Base-by-base conservation (phyloP, 345 rosid genomes). In the Arabidopsis arenosa region DNA sequence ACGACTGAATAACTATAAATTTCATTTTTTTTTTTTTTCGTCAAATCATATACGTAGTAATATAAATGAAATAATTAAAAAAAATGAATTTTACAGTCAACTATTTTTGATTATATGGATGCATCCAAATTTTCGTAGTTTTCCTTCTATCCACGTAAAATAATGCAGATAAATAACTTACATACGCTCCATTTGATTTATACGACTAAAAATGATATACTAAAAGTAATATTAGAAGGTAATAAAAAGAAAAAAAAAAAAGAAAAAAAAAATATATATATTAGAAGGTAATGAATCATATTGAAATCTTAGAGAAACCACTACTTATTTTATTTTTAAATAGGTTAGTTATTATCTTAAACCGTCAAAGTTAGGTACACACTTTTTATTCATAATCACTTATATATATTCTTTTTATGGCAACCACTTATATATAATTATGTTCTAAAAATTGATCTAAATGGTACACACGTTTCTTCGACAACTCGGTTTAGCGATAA, bases 311-410 rank as follows among this genome's bases (percentile, higher is more conserved):
- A 45, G 33, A 68, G 28, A 49, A 67, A 59, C 40, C 39, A 58
- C 73, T 49, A 75, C 9, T 58, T 66, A 7, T 4, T 59, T 13
- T 48, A n/a, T 39, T 48, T 43, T 63, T 11, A 9, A 47, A 33
- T 48, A 35, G 11, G 54, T 77, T 63, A 70, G 67, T 77, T 70
- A 77, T 70, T 39, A 63, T 77, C 66, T 64, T 56, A 48, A 64
- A 77, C 80, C 72, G 76, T 77, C 80, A 70, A 63, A 70, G 76
- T 77, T 77, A 77, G 80, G 72, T 70, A 37, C 47, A 63, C 7
- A 47, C 39, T 56, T 77, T 55, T 47, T 21, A 45, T 55, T 47
- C 45, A 47, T 77, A 53, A 53, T 77, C 75, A 56, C 66, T 26
- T 47, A 51, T 45, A 60, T 52, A 59, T 58, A 47, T n/a, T 15